These are phyloP conservation scores for Leptosphaerulina australis DNA, from an alignment of 2,329 filamentous ascomycete genomes.

Conservation along the genomic window DNA sequence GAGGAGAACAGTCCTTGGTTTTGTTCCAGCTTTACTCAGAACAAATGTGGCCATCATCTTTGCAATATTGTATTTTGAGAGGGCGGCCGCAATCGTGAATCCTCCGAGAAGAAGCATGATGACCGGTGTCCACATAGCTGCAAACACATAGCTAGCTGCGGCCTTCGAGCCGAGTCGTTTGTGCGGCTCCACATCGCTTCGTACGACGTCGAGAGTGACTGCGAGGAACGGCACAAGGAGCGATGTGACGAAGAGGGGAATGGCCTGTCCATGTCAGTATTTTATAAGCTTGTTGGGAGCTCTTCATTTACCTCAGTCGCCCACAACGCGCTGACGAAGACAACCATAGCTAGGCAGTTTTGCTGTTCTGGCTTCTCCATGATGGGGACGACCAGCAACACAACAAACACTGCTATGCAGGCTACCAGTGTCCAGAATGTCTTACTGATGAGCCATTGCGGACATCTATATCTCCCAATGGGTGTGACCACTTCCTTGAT, in stretches of 20 bases:
- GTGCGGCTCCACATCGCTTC: conserved; percentile 73
- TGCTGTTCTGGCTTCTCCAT: conserved; percentile 90
- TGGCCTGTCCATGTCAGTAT: conserved; percentile 65
- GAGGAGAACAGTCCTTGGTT: conserved; percentile 85
- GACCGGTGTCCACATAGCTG: conserved; percentile 98
- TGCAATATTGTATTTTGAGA: conserved; percentile 97
- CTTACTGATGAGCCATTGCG: conserved; percentile 81
- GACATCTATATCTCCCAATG: conserved; percentile 75
- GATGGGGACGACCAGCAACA: conserved; percentile 77
- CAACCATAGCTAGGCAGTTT: conserved; percentile 90
- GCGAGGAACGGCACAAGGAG: conserved; percentile 91
- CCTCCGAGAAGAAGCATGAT: conserved; percentile 97
- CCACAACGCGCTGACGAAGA: conserved; percentile 94
- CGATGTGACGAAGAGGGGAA: conserved; percentile 95
- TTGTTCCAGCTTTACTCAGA: conserved; percentile 92
- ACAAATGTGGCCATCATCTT: conserved; percentile 97
- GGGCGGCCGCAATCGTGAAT: conserved; percentile 91
- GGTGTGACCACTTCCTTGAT: conserved; percentile 79
- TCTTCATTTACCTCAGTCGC: conserved; percentile 77
- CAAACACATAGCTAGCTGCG: conserved; percentile 83
- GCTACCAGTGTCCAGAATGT: conserved; percentile 78
- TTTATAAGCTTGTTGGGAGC: not conserved
- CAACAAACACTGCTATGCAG: conserved; percentile 74
- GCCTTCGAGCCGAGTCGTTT: conserved; percentile 76
- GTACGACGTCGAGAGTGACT: conserved; percentile 83